A percentile compares a stretch with the other conserved stretches of the same genome.
These are phyloP conservation scores for Gymnopilus junonius DNA, from an alignment of 768 basidiomycete species.

Conservation along the genomic window DNA sequence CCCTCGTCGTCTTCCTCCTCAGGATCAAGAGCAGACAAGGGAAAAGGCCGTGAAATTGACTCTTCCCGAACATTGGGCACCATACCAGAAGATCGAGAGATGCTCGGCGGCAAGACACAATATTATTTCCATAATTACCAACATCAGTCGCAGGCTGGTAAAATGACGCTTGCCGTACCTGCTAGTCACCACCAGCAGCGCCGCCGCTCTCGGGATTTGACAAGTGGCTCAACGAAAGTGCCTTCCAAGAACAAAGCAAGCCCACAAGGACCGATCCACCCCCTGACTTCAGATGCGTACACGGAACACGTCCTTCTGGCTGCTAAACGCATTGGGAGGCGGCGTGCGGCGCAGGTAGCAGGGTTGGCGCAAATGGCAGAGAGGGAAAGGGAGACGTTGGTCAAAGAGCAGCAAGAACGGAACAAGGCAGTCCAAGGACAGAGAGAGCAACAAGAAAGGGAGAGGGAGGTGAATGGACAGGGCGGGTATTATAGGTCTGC, in stretches of 20 bases:
- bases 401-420: slow-evolving; percentile 31
- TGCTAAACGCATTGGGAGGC: slow-evolving; percentile 68
- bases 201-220: slow-evolving; percentile 16
- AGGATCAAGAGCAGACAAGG: slow-evolving; percentile 24
- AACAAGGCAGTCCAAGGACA: slow-evolving; percentile 24
- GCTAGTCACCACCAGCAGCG: slow-evolving; percentile 9
- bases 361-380: slow-evolving; percentile 48
- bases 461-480: slow-evolving; percentile 25
- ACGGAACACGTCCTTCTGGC: slow-evolving; percentile 74
- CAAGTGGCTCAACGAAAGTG: not conserved
- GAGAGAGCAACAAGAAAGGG: not conserved
- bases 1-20: slow-evolving; percentile 10
- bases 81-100: slow-evolving; percentile 9
- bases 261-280: slow-evolving; percentile 7
- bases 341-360: slow-evolving; percentile 59
- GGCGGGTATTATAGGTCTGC: slow-evolving; percentile 27
- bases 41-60: slow-evolving; percentile 25
- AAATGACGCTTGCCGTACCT: not conserved
- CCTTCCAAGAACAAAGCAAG: not conserved
- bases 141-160: not conserved
- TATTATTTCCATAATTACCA: slow-evolving; percentile 6
- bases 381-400: slow-evolving; percentile 40
- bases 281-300: slow-evolving; percentile 64
- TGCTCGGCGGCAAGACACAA: not conserved
- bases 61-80: not conserved